Evolutionary conservation across 805 yeast genomes (phyloP), one percentile per base, ranked within the genome.

Genomic region (Saccharomycopsis fibuligera): DNA sequence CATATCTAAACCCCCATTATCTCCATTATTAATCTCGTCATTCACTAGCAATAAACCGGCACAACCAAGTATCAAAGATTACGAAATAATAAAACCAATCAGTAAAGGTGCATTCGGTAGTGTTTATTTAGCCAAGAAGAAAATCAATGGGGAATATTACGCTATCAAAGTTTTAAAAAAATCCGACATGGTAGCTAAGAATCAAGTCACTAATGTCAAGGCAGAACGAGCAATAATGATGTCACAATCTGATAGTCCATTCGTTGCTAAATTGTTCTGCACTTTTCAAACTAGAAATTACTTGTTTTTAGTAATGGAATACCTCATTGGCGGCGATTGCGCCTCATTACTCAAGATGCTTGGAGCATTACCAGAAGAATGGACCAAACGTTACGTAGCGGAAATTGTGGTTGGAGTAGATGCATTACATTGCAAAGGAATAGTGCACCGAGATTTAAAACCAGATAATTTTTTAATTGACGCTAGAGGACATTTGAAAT

Each of bases 61-160:
- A 0, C 67, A 72, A 2, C 93, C 95, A 0, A 81, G 87, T 2
- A 88, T 91, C 27, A 77, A 75, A 51, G 98, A 95, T 62, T 93
- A 89, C 64, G 96, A 88, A 58, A 78, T 93, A 27, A 69, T 93
- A 48, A 88, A 89, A 62, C 96, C 99, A 0, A 88, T 93, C 45
- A 87, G 96, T 59, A 86, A 88, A 60, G 99, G 99, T 37, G 99
- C 99, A 0, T 93, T 90, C 71, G 99, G 99, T 0, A 84, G 95
- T 33, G 99, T 93, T 2, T 93, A 81, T 63, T 70, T 93, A 6
- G 90, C 96, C 0, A 79, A 82, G 55, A 76, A 93, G 59, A 83
- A 80, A 58, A 65, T 84, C 10, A 91, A 97, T 0, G 96, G 97
- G 3, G 99, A 95, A 54, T 86, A 89, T 63, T 91, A 86, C 57